Conservation (phyloP, 1,284 basidiomycete genomes). For the Moesziomyces sp. region DNA sequence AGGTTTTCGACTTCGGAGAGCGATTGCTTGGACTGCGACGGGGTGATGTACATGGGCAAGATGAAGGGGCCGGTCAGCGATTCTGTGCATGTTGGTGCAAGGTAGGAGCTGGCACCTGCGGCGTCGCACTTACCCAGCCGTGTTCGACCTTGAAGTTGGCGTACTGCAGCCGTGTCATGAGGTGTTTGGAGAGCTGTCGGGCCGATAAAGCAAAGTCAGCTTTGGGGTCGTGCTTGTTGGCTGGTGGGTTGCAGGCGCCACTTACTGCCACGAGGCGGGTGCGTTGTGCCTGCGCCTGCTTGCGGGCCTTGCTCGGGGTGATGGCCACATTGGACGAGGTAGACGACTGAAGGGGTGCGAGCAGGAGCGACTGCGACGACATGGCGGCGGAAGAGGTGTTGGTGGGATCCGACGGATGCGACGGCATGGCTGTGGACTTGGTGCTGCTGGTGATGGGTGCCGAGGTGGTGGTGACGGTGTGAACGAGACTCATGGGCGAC, state of each 20-base stretch:
- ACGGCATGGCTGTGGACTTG: constrained; percentile 26
- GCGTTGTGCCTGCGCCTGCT: constrained; percentile 48
- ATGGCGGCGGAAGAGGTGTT: constrained; percentile 15
- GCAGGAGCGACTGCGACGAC: constrained; percentile 33
- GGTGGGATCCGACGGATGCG: constrained; percentile 18
- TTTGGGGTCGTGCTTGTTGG: not conserved
- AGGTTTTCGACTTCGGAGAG: constrained; percentile 66
- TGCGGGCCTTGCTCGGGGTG: constrained; percentile 42
- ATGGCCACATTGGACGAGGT: constrained; percentile 34
- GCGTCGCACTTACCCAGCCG: constrained; percentile 55
- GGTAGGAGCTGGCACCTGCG: not conserved
- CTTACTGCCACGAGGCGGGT: constrained; percentile 47
- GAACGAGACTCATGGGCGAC: constrained; percentile 17
- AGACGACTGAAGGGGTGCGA: constrained; percentile 34
- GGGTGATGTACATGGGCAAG: not conserved
- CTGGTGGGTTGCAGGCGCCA: not conserved
- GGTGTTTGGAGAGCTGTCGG: constrained; percentile 50
- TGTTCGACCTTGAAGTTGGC: constrained; percentile 65
- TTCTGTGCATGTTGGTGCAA: not conserved
- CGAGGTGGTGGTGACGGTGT: constrained; percentile 13
- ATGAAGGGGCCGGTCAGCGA: constrained; percentile 6
- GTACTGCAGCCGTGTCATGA: constrained; percentile 60
- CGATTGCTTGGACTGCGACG: constrained; percentile 56
- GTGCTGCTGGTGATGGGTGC: constrained; percentile 10
- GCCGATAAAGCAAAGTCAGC: not conserved